phyloP scores from a whole-genome alignment of 2,329 filamentous ascomycete species.

The Calonectria pauciramosa region DNA sequence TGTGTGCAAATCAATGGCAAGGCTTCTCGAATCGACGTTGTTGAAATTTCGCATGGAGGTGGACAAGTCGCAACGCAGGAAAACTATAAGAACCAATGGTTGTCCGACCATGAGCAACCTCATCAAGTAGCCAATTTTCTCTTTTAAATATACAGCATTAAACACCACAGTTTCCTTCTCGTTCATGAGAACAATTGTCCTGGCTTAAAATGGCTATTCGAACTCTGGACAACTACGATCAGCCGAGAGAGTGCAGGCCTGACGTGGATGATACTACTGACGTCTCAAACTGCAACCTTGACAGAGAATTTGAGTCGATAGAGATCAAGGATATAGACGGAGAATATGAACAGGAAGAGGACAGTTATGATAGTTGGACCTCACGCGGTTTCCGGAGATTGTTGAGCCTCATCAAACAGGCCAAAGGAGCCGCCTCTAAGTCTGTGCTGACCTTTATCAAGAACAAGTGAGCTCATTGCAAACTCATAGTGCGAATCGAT shows the following conservation, averaged over 20 bases:
- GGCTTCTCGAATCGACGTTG: no score
- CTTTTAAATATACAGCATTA: background rate
- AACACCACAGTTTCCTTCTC: background rate
- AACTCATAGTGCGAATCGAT: no score
- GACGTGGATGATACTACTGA: no score
- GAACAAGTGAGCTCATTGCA: background rate
- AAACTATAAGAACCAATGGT: background rate
- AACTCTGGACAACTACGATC: background rate
- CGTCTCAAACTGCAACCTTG: no score
- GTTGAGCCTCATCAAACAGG: background rate
- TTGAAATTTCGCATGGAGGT: background rate
- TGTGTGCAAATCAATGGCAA: background rate
- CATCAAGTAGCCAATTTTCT: background rate
- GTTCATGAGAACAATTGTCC: background rate
- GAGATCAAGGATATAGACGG: background rate
- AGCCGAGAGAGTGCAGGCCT: background rate
- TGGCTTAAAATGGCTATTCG: background rate
- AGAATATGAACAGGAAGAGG: background rate
- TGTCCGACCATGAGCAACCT: background rate
- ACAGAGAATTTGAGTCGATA: background rate
- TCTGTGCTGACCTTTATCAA: background rate
- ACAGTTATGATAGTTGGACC: background rate
- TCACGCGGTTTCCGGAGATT: background rate
- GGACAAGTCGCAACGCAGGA: background rate
- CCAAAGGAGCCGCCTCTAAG: background rate